Conservation (phyloP, 148 eudicot genomes). For the Silene conica region DNA sequence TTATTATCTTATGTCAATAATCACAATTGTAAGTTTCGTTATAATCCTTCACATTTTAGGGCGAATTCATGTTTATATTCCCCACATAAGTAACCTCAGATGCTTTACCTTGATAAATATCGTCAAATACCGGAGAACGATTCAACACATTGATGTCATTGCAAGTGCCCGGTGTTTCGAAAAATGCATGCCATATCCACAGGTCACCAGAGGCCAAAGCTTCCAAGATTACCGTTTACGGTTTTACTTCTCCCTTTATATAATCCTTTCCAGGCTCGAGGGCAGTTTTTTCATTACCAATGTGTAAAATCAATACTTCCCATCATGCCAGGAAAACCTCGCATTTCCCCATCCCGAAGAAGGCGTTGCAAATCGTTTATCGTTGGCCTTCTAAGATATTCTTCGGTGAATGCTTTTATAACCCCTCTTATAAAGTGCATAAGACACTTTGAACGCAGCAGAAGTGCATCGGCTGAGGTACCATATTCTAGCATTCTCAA, state of each 20-base stretch:
- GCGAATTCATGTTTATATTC: too few relatives aligned
- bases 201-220: too few relatives aligned
- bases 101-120: too few relatives aligned
- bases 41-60: too few relatives aligned
- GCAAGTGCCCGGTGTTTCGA: too few relatives aligned
- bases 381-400: slow-evolving; percentile 7
- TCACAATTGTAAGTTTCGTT: too few relatives aligned
- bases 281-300: not conserved
- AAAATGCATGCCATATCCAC: too few relatives aligned
- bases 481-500: slow-evolving; percentile 6
- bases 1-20: too few relatives aligned
- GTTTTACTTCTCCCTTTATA: slow-evolving; percentile 4
- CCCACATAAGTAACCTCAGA: too few relatives aligned
- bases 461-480: slow-evolving; percentile 1
- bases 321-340: slow-evolving; percentile 13
- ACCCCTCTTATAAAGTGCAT: not conserved
- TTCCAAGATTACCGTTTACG: too few relatives aligned
- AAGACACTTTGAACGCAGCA: not conserved
- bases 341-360: slow-evolving; percentile 8
- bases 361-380: not conserved
- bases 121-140: too few relatives aligned
- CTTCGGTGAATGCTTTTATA: not conserved
- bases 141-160: too few relatives aligned
- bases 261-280: not conserved
- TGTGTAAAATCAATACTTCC: not conserved